A percentile compares a stretch with the other conserved stretches of the same genome.
Conservation (phyloP, 129 eudicot species). For the Kitagawia praeruptora region DNA sequence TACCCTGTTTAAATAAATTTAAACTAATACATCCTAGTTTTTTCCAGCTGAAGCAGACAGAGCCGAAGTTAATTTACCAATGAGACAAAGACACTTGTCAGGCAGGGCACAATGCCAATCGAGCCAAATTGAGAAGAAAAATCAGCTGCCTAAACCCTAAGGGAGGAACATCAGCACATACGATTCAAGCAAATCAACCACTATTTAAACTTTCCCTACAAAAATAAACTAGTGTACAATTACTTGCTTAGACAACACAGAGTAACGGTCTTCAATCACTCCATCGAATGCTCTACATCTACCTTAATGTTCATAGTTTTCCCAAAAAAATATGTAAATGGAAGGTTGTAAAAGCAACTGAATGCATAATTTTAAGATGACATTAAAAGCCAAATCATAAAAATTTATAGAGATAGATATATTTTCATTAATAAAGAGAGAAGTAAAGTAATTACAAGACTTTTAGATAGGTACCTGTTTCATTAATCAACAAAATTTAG, state of each 20-base stretch:
- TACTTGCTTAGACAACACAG: not conserved
- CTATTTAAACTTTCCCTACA: not conserved
- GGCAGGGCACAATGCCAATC: not conserved
- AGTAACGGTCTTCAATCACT: not conserved
- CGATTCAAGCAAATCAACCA: not conserved
- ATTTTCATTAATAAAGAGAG: not conserved
- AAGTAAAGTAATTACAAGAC: not conserved
- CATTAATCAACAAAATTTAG: not conserved
- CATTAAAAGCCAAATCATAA: not conserved
- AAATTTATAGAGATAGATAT: not conserved
- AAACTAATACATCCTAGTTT: not conserved
- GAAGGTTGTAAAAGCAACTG: not conserved
- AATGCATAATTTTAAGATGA: not conserved
- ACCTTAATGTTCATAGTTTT: not conserved
- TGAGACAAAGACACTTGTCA: not conserved
- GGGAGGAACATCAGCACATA: not conserved
- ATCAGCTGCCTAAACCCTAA: not conserved
- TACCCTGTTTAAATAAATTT: not conserved
- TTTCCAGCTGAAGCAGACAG: not conserved
- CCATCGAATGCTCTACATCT: not conserved
- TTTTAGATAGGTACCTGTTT: not conserved
- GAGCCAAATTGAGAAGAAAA: no score
- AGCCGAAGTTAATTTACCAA: not conserved
- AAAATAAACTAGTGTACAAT: not conserved
- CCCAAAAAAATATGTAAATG: not conserved